These are phyloP conservation scores for Neofusicoccum laricinum DNA, from an alignment of 2,329 filamentous ascomycete species.

Conservation along the genomic window DNA sequence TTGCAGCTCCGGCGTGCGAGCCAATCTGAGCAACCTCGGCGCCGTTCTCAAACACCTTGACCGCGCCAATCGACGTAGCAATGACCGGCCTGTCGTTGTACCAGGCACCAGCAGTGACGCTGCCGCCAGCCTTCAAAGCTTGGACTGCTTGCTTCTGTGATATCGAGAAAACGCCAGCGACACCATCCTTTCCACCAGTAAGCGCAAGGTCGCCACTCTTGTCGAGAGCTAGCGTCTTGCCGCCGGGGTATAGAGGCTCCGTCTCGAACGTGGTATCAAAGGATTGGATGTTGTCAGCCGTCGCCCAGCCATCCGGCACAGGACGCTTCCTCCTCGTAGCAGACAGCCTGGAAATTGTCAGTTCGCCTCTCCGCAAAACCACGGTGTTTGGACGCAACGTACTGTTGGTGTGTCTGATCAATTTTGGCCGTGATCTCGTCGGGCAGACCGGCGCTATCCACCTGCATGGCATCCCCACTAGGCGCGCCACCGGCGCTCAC, in stretches of 20 bases:
- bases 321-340: slow-evolving; percentile 87
- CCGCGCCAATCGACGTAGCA: slow-evolving; percentile 69
- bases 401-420: slow-evolving; percentile 77
- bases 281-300: slow-evolving; percentile 64
- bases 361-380: slow-evolving; percentile 11
- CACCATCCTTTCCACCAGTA: slow-evolving; percentile 71
- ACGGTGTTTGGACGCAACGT: slow-evolving; percentile 38
- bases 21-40: slow-evolving; percentile 66
- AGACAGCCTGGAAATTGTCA: slow-evolving; percentile 62
- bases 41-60: slow-evolving; percentile 77
- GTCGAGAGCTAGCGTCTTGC: slow-evolving; percentile 57
- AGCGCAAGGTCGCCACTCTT: slow-evolving; percentile 64
- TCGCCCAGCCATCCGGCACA: slow-evolving; percentile 81
- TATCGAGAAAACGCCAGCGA: slow-evolving; percentile 75
- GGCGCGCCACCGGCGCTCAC: slow-evolving; percentile 57
- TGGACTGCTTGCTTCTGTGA: slow-evolving; percentile 72
- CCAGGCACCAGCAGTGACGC: slow-evolving; percentile 67
- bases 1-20: slow-evolving; percentile 81
- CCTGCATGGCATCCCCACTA: slow-evolving; percentile 83
- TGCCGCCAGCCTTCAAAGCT: slow-evolving; percentile 60
- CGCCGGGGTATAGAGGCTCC: slow-evolving; percentile 59
- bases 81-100: slow-evolving; percentile 67
- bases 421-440: slow-evolving; percentile 69
- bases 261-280: slow-evolving; percentile 55
- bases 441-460: slow-evolving; percentile 76